Base-by-base conservation (phyloP, 768 basidiomycete genomes). In the Amanita fuliginea region DNA sequence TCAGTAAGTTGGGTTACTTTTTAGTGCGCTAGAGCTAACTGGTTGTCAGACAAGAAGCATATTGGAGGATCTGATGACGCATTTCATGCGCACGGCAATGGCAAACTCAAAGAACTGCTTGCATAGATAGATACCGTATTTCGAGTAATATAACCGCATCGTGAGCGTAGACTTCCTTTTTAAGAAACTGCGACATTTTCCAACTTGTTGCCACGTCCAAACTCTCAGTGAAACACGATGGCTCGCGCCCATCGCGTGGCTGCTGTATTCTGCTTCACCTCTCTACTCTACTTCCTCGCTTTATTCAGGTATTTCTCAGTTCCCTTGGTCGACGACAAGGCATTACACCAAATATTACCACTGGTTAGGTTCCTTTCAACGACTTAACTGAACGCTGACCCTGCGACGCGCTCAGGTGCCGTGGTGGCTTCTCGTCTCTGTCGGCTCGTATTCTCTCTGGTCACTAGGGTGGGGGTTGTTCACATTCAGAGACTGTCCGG, bases 401-500 rank as follows among this genome's bases (percentile, higher is more conserved):
- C 7, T 26, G 24, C 24, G 24, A 26, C 24, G 24, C 24, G 24
- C 22, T 24, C 22, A 5, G 18, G 26, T 26, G 26, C 86, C 87
- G 2, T 91, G 83, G 82, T 89, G 86, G 86, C 58, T 86, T 7
- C 74, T 90, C 10, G 81, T 90, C 2, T 69, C 81, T 1, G 87
- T 87, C 54, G 88, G 88, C 10, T 79, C 86, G 1, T 90, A 86
- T 60, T 83, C 83, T 14, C 74, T 90, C 9, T 79, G 78, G 67
- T 83, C 81, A 8, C 76, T 90, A 16, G 86, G 88, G 8, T 77
- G 78, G 73, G 87, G 86, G 2, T 59, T 89, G 37, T 74, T 79
- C 55, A 80, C 80, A 2, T 83, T 87, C 57, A 67, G 76, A 57
- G 87, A 90, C 56, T 86, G 85, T 60, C 82, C 85, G 35, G 85